phyloP scores from a whole-genome alignment of 1,284 basidiomycete genomes.

The Heterobasidion parviporum region DNA sequence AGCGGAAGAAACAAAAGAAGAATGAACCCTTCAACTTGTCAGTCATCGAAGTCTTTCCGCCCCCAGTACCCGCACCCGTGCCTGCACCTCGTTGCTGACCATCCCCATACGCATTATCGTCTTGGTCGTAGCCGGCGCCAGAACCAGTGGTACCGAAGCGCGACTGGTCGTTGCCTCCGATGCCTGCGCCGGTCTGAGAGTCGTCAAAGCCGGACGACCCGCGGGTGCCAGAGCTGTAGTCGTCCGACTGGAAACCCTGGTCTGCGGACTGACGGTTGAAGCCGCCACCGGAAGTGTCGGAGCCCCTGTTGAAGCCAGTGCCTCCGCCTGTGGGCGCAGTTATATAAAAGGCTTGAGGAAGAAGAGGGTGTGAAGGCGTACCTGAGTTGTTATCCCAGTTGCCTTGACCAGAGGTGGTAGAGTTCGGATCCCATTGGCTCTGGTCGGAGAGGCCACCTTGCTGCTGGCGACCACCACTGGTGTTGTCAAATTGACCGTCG shows the following conservation, averaged over 20 bases:
- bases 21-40: slow-evolving; percentile 8
- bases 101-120: neutral
- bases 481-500: neutral
- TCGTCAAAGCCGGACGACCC: neutral
- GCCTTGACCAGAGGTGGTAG: neutral
- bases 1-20: neutral
- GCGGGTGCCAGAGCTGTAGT: neutral
- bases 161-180: neutral
- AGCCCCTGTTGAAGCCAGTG: neutral
- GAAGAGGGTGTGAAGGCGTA: neutral
- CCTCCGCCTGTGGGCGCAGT: neutral
- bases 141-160: neutral
- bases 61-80: neutral
- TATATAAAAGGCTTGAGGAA: neutral
- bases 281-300: neutral
- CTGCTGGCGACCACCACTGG: neutral
- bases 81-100: neutral
- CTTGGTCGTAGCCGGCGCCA: slow-evolving; percentile 1
- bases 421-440: neutral
- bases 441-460: neutral
- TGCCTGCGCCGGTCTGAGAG: neutral
- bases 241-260: neutral
- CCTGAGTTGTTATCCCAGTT: neutral
- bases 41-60: slow-evolving; percentile 1
- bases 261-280: neutral